Percentiles rank a stretch among this genome's conserved stretches.
phyloP scores from a whole-genome alignment of 495 filamentous ascomycete species.

The Xylaria longipes region DNA sequence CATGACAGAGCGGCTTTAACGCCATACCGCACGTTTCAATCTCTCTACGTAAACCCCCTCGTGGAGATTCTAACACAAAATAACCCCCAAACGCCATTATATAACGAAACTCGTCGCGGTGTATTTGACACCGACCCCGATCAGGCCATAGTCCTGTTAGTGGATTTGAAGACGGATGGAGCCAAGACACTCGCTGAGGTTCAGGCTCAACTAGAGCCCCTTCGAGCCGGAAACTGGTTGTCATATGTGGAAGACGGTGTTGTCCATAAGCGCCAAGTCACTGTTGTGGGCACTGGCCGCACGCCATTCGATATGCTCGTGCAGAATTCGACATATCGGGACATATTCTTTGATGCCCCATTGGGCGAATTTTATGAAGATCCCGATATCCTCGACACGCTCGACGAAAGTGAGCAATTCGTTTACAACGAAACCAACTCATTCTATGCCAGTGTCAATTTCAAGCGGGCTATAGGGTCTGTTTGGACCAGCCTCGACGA shows the following conservation, averaged over 20 bases:
- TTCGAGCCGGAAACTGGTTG: slow-evolving; percentile 67
- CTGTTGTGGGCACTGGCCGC: slow-evolving; percentile 80
- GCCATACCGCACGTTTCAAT: slow-evolving; percentile 62
- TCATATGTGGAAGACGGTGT: slow-evolving; percentile 61
- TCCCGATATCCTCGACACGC: slow-evolving; percentile 20
- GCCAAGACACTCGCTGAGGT: slow-evolving; percentile 60
- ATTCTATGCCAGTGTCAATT: slow-evolving; percentile 61
- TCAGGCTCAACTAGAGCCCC: slow-evolving; percentile 66
- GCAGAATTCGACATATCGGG: slow-evolving; percentile 57
- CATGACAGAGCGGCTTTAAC: slow-evolving; percentile 61
- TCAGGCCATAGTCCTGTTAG: slow-evolving; percentile 71
- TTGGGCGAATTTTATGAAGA: slow-evolving; percentile 53
- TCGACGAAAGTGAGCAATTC: slow-evolving; percentile 27
- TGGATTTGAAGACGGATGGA: slow-evolving; percentile 72
- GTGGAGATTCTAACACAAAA: slow-evolving; percentile 60
- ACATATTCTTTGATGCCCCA: slow-evolving; percentile 74
- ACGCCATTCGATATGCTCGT: slow-evolving; percentile 69
- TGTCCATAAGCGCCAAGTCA: slow-evolving; percentile 64
- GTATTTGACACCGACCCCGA: slow-evolving; percentile 65
- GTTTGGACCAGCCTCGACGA: slow-evolving; percentile 52
- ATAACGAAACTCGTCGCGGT: slow-evolving; percentile 54
- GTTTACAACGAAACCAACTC: slow-evolving; percentile 56
- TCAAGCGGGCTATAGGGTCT: slow-evolving; percentile 53
- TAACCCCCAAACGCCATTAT: slow-evolving; percentile 57
- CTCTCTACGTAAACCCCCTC: slow-evolving; percentile 70